phyloP scores from a whole-genome alignment of 2,329 filamentous ascomycete genomes.

The Tolypocladium sp. region DNA sequence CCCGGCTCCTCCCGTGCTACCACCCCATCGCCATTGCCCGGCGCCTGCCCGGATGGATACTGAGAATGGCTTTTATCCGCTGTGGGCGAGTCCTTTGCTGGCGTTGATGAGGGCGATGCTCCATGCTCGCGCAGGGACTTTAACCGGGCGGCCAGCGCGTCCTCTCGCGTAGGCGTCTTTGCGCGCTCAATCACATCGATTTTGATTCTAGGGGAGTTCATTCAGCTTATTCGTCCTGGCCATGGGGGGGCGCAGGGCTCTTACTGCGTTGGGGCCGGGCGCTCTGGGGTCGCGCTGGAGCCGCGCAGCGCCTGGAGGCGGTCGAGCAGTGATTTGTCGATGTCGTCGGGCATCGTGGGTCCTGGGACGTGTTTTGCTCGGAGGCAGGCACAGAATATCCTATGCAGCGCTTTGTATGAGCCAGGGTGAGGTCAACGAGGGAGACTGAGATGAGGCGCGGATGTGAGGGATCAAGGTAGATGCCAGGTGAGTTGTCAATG shows the following conservation, averaged over 20 bases:
- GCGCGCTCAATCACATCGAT: constrained; percentile 31
- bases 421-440: neutral
- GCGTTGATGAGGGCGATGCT: constrained; percentile 13
- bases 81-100: neutral
- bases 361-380: neutral
- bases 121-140: constrained; percentile 37
- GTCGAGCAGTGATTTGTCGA: constrained; percentile 40
- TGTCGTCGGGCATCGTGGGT: constrained; percentile 19
- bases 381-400: neutral
- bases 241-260: neutral
- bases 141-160: constrained; percentile 41
- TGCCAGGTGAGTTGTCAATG: neutral
- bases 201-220: constrained; percentile 10
- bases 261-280: neutral
- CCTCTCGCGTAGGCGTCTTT: constrained; percentile 36
- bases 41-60: neutral
- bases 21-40: neutral
- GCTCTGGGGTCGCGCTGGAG: constrained; percentile 20
- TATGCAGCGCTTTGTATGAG: neutral
- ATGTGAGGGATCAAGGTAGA: neutral
- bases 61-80: neutral
- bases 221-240: neutral
- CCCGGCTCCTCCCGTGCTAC: neutral
- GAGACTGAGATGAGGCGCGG: neutral
- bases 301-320: constrained; percentile 43